A percentile compares a stretch with the other conserved stretches of the same genome.
phyloP scores from a whole-genome alignment of 78 protist species.

The Protostelium mycophagum region DNA sequence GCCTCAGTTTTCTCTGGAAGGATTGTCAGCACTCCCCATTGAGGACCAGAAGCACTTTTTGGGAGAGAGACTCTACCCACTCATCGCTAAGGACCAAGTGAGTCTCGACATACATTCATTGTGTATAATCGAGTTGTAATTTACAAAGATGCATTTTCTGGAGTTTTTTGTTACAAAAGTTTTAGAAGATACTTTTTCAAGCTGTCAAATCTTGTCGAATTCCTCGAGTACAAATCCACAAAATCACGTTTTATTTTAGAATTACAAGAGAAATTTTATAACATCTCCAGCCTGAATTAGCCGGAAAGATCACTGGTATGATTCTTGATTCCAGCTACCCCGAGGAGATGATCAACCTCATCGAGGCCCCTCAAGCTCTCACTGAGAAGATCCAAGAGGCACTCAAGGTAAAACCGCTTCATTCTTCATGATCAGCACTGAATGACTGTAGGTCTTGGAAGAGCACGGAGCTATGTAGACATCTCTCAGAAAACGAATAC shows the following conservation, averaged over 20 bases:
- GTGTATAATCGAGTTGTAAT: background rate
- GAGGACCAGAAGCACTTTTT: conserved; percentile 56
- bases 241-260: background rate
- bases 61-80: conserved; percentile 65
- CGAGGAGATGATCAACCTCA: conserved; percentile 45
- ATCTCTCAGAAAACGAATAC: too few relatives aligned
- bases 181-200: too few relatives aligned
- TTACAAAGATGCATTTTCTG: too few relatives aligned
- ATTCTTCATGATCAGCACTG: too few relatives aligned
- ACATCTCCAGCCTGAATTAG: conserved; percentile 43
- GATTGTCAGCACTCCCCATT: conserved; percentile 21
- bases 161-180: too few relatives aligned
- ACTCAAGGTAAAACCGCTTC: conserved; percentile 18
- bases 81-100: conserved; percentile 20
- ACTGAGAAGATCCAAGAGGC: conserved; percentile 66
- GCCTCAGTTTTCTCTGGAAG: conserved; percentile 7
- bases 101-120: background rate
- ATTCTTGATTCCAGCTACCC: conserved; percentile 57
- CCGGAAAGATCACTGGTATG: conserved; percentile 81
- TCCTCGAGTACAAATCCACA: background rate
- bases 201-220: background rate
- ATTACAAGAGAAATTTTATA: background rate
- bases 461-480: too few relatives aligned
- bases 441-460: too few relatives aligned
- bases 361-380: conserved; percentile 37